Evolutionary conservation across 495 filamentous ascomycete species (phyloP).

Genomic region (Staphylotrichum longicolle): DNA sequence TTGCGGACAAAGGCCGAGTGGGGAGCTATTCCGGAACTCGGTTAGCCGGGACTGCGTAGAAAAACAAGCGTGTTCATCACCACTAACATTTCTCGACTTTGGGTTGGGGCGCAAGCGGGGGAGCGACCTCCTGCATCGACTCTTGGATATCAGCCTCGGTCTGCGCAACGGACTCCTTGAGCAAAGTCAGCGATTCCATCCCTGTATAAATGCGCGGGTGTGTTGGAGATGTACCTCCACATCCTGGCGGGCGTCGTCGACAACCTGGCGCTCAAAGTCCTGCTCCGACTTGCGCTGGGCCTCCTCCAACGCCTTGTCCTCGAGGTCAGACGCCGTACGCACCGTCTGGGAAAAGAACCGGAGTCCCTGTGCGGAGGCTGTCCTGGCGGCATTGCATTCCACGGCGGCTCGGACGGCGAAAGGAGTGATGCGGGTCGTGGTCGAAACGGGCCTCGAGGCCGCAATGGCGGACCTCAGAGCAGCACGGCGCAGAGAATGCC

Average conservation of each 20-base stretch:
- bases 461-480: conserved; percentile 56
- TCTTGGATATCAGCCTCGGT: conserved; percentile 22
- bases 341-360: conserved; percentile 41
- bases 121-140: conserved; percentile 14
- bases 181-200: neutral
- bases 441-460: conserved; percentile 44
- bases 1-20: conserved; percentile 75
- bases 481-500: conserved; percentile 57
- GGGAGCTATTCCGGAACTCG: neutral
- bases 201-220: too few species aligned
- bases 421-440: conserved; percentile 40
- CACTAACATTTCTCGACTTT: neutral
- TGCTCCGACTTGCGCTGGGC: conserved; percentile 16
- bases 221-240: conserved; percentile 2
- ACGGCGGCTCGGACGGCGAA: conserved; percentile 30
- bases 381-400: conserved; percentile 24
- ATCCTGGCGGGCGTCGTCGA: conserved; percentile 12
- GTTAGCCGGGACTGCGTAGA: neutral
- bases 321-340: conserved; percentile 14
- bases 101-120: neutral
- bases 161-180: conserved; percentile 13
- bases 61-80: neutral
- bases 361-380: conserved; percentile 26
- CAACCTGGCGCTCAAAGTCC: conserved; percentile 10
- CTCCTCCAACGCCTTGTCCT: conserved; percentile 31